Percentiles rank a stretch among this genome's conserved stretches.
These are phyloP conservation scores for Parafenestella ontariensis DNA, from an alignment of 2,329 filamentous ascomycete species.

Conservation along the genomic window DNA sequence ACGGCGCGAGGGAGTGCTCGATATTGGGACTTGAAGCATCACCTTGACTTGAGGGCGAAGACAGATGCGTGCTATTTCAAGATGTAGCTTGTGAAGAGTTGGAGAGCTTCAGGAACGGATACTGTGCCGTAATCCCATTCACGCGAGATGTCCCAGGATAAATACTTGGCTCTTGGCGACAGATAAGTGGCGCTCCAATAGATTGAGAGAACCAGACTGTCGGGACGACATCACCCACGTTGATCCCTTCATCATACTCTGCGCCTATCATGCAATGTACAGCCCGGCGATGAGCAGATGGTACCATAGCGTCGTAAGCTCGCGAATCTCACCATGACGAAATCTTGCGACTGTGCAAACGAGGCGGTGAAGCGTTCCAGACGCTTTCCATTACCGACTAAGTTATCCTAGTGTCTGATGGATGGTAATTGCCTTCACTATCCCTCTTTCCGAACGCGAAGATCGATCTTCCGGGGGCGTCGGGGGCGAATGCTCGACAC, in stretches of 20 bases:
- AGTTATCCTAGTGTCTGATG: slow-evolving; percentile 18
- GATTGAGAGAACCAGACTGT: not conserved
- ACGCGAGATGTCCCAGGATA: not conserved
- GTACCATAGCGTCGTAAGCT: not conserved
- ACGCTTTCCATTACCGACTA: not conserved
- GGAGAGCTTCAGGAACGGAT: not conserved
- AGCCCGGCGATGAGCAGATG: not conserved
- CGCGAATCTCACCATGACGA: not conserved
- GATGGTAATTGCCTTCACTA: slow-evolving; percentile 21
- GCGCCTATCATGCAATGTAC: not conserved
- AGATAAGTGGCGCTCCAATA: not conserved
- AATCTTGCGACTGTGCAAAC: not conserved
- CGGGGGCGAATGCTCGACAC: slow-evolving; percentile 9
- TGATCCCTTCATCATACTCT: not conserved
- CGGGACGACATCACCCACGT: not conserved
- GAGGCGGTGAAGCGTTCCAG: not conserved
- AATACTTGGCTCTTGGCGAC: not conserved
- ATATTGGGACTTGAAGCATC: not conserved
- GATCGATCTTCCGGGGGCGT: slow-evolving; percentile 7
- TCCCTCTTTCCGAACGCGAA: slow-evolving; percentile 10
- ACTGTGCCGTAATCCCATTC: not conserved
- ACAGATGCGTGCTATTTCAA: too few species aligned
- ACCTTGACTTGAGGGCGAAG: not conserved
- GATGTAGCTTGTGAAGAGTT: not conserved
- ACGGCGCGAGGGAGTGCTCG: not conserved